Evolutionary conservation across 352 stramenopile genomes (phyloP), one percentile per base, ranked within the genome.

Genomic region (Phytophthora megakarya): DNA sequence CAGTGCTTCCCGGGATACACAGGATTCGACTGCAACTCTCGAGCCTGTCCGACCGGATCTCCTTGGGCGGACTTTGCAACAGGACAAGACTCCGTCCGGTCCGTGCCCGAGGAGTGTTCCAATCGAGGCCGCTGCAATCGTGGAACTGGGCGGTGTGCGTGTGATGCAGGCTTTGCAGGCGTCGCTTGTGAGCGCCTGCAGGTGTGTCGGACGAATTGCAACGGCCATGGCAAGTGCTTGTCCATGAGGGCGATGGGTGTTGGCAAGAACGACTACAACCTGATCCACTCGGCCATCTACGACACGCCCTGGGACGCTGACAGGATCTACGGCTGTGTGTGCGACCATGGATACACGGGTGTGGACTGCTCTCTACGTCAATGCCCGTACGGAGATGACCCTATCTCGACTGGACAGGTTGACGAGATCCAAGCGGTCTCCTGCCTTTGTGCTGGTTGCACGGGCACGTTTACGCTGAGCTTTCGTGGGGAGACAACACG

Each of bases 371-470:
- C 81, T 5, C 68, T 84, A 52, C 72, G 81, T 22, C 76, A 85
- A 52, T 98, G 94, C 76, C 81, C 86, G 19, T 86, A 79, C 46
- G 93, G 92, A 23, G 93, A 97, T 57, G 89, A 97, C 50, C 90
- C 89, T 16, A 63, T 88, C 26, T 90, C 89, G 0, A 81, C 75
- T 11, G 75, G 72, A 2, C 86, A 97, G 54, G 61, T 81, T 6
- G 80, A 93, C 45, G 91, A 97, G 52, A 44, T 95, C 22, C 91
- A 97, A 61, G 63, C 73, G 5, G 69, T 97, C 21, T 80, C 78
- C 5, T 97, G 91, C 45, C 32, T 67, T 23, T 92, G 73, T 70
- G 49, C 59, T 62, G 49, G 72, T 32, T 97, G 75, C 72, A 63
- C 67, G 0, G 82, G 88, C 9, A 72, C 75, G 1, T 91, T 96